phyloP scores from a whole-genome alignment of 164 flowering plant species.

The Annona cherimola region DNA sequence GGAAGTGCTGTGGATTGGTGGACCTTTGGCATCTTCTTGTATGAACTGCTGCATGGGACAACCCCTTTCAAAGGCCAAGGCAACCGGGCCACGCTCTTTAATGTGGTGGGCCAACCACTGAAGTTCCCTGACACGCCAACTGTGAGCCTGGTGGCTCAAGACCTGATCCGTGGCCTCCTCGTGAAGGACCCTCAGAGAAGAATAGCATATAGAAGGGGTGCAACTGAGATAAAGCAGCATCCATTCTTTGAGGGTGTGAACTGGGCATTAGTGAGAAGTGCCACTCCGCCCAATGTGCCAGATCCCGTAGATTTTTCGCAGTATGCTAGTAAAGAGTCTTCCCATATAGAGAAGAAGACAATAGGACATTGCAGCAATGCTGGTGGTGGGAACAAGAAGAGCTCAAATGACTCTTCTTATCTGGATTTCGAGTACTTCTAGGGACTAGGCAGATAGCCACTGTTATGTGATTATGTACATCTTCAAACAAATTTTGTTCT shows the following conservation, averaged over 20 bases:
- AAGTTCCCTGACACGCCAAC: conserved; percentile 11
- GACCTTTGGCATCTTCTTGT: conserved; percentile 15
- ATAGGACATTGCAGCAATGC: neutral
- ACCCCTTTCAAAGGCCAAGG: conserved; percentile 12
- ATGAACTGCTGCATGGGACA: conserved; percentile 10
- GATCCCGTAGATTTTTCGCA: conserved; percentile 7
- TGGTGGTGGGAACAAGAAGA: neutral
- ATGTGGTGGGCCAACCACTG: conserved; percentile 10
- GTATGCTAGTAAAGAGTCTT: conserved; percentile 1
- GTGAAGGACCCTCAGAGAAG: conserved; percentile 15
- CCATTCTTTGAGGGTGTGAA: conserved; percentile 20
- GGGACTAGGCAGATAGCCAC: neutral
- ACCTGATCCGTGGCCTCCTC: conserved; percentile 10
- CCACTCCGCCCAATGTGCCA: conserved; percentile 7
- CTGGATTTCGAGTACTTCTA: conserved; percentile 17
- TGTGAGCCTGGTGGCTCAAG: conserved; percentile 10
- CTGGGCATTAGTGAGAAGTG: conserved; percentile 16
- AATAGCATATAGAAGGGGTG: conserved; percentile 14
- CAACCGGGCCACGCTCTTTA: conserved; percentile 9
- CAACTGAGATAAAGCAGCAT: conserved; percentile 14
- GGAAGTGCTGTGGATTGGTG: conserved; percentile 19
- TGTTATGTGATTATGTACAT: neutral
- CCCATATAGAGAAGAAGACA: neutral
- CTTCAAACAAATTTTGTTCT: neutral
- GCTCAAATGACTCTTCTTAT: conserved; percentile 6